Percentiles rank a stretch among this genome's conserved stretches.
These are phyloP conservation scores for Mangifera indica DNA, from an alignment of 345 rosid species.

Conservation along the genomic window DNA sequence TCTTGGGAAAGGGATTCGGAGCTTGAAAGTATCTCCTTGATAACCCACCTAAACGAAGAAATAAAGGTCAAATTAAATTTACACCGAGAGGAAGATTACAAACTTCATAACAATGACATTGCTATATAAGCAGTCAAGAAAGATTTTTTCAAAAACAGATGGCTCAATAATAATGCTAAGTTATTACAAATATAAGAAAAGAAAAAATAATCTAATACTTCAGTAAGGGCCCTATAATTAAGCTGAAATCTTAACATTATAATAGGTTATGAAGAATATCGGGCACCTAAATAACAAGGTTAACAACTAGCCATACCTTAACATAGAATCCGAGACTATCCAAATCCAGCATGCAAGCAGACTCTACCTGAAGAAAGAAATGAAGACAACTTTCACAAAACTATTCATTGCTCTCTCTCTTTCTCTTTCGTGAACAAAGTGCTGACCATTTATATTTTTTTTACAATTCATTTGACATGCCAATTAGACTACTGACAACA, in stretches of 20 bases:
- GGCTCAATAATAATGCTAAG: slow-evolving; percentile 2
- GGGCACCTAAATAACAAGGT: background rate
- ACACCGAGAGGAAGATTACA: background rate
- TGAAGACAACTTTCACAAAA: slow-evolving; percentile 4
- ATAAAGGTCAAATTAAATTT: background rate
- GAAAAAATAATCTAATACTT: background rate
- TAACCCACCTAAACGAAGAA: slow-evolving; percentile 53
- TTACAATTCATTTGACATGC: background rate
- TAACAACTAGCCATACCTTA: slow-evolving; percentile 48
- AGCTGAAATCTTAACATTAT: background rate
- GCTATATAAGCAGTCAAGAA: background rate
- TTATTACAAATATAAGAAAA: background rate
- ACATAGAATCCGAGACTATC: slow-evolving; percentile 93
- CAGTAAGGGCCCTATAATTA: background rate
- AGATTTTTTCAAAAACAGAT: background rate
- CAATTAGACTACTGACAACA: background rate
- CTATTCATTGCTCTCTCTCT: background rate
- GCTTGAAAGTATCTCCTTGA: slow-evolving; percentile 69
- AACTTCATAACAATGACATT: slow-evolving; percentile 1
- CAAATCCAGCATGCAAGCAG: slow-evolving; percentile 81
- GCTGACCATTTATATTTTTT: background rate
- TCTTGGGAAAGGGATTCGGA: slow-evolving; percentile 81
- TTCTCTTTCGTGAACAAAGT: background rate
- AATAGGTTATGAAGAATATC: background rate
- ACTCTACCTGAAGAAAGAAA: slow-evolving; percentile 64